Conservation (phyloP, 1,284 basidiomycete genomes). For the Hymenochaete sp. region DNA sequence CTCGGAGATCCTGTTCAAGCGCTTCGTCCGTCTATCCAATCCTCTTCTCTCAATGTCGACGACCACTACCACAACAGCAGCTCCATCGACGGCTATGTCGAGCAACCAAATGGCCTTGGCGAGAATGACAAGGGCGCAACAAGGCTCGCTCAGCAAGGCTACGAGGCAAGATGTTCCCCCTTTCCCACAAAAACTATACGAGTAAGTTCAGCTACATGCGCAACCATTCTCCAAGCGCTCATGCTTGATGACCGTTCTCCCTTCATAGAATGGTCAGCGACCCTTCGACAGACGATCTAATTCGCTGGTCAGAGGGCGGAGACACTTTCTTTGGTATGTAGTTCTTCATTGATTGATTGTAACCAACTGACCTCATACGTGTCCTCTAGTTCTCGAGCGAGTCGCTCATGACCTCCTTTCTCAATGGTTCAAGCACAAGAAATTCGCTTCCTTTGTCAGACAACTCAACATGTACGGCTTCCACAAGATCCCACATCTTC, state of each 20-base stretch:
- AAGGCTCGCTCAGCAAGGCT: constrained; percentile 40
- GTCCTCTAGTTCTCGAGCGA: constrained; percentile 79
- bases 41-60: not conserved
- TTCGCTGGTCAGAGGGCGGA: constrained; percentile 55
- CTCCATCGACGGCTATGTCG: constrained; percentile 23
- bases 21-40: too few relatives aligned
- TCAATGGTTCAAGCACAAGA: constrained; percentile 94
- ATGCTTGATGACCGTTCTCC: not conserved
- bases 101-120: constrained; percentile 47
- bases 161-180: constrained; percentile 63
- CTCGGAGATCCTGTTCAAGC: too few relatives aligned
- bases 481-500: constrained; percentile 92
- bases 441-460: constrained; percentile 90
- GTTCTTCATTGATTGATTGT: not conserved
- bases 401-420: constrained; percentile 89
- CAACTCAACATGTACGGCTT: constrained; percentile 99
- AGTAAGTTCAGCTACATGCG: constrained; percentile 42
- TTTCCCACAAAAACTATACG: constrained; percentile 89
- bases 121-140: constrained; percentile 35
- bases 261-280: constrained; percentile 54
- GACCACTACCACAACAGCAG: not conserved
- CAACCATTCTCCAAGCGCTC: not conserved
- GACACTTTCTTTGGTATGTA: constrained; percentile 74
- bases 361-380: not conserved
- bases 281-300: constrained; percentile 45